These are phyloP conservation scores for Coemansia sp. DNA, from an alignment of 192 early-diverging fungal species.

Conservation along the genomic window DNA sequence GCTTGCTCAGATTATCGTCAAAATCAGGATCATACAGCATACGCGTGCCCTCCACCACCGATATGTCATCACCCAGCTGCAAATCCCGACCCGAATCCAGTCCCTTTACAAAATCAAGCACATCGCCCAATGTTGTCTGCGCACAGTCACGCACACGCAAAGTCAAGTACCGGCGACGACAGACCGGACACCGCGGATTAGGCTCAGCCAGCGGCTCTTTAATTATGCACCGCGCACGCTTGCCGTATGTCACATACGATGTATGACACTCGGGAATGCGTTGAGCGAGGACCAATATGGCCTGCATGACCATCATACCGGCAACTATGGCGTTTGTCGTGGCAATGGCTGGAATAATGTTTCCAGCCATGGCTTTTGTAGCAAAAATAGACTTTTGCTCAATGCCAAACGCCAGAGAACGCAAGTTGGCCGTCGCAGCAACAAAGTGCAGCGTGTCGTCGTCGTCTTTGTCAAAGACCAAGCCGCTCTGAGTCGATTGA, in stretches of 20 bases:
- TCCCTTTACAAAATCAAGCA: constrained; percentile 58
- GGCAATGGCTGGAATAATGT: constrained; percentile 97
- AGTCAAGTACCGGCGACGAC: constrained; percentile 62
- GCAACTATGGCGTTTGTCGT: constrained; percentile 97
- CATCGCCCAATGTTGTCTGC: constrained; percentile 64
- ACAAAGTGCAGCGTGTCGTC: constrained; percentile 89
- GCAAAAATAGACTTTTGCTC: constrained; percentile 76
- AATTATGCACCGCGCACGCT: constrained; percentile 61
- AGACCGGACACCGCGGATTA: constrained; percentile 77
- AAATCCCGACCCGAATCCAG: constrained; percentile 52
- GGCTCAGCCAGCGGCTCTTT: constrained; percentile 66
- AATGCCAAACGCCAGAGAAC: constrained; percentile 82
- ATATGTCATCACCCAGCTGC: constrained; percentile 68
- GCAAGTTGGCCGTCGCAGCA: constrained; percentile 85
- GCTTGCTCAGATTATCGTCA: constrained; percentile 69
- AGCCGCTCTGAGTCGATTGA: neutral
- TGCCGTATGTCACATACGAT: constrained; percentile 65
- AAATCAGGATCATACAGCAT: constrained; percentile 89
- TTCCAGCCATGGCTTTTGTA: constrained; percentile 98
- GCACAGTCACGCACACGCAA: constrained; percentile 60
- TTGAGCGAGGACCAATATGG: constrained; percentile 65
- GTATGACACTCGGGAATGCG: constrained; percentile 33
- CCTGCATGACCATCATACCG: constrained; percentile 89
- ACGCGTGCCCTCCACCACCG: constrained; percentile 69
- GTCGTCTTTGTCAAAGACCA: constrained; percentile 97